These are phyloP conservation scores for Wickerhamiella alocasiicola DNA, from an alignment of 805 yeast species.

Conservation along the genomic window DNA sequence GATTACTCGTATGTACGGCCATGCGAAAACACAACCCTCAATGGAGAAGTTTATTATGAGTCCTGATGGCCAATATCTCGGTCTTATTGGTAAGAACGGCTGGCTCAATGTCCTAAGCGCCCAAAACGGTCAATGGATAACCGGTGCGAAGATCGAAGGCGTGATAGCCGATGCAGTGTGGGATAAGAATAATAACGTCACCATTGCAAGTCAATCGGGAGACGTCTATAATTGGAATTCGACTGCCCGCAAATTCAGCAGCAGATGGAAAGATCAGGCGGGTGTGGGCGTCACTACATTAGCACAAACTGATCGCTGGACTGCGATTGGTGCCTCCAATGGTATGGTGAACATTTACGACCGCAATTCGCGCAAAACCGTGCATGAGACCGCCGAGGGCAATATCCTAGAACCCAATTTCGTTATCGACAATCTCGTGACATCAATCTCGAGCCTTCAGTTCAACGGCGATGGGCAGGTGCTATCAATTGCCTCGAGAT, in stretches of 20 bases:
- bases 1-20: constrained; percentile 82
- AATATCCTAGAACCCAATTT: constrained; percentile 41
- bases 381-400: constrained; percentile 25
- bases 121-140: constrained; percentile 70
- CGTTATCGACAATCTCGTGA: constrained; percentile 65
- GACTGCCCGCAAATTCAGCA: constrained; percentile 36
- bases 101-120: constrained; percentile 79
- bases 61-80: constrained; percentile 58
- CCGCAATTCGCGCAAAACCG: constrained; percentile 27
- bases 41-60: constrained; percentile 72
- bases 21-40: constrained; percentile 69
- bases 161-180: constrained; percentile 70
- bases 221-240: constrained; percentile 81
- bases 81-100: constrained; percentile 73
- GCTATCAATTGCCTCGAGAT: constrained; percentile 72
- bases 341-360: constrained; percentile 89
- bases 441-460: constrained; percentile 58
- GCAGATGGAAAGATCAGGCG: constrained; percentile 75
- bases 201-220: constrained; percentile 64
- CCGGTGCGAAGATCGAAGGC: constrained; percentile 85
- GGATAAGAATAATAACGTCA: constrained; percentile 34
- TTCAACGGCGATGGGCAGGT: constrained; percentile 86
- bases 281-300: constrained; percentile 75
- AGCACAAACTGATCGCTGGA: constrained; percentile 65
- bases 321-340: constrained; percentile 78